A percentile compares a stretch with the other conserved stretches of the same genome.
phyloP scores from a whole-genome alignment of 345 rosid species.

The Crucihimalaya himalaica region DNA sequence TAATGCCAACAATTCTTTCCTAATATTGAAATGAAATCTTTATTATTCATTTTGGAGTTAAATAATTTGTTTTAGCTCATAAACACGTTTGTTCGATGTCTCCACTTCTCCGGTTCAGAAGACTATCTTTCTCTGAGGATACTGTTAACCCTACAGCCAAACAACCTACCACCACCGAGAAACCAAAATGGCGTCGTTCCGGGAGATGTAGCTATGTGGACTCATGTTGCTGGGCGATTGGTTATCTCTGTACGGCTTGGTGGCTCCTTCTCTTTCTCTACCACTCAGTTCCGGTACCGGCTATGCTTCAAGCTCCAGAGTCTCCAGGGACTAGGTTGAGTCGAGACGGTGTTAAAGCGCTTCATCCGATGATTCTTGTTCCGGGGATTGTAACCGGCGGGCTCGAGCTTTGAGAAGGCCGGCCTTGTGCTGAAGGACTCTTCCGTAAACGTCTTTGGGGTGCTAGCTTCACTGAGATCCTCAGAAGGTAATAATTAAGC shows the following conservation, averaged over 20 bases:
- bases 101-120: constrained; percentile 56
- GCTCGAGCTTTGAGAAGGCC: constrained; percentile 81
- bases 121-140: constrained; percentile 44
- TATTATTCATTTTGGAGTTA: not conserved
- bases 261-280: constrained; percentile 61
- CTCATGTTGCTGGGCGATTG: constrained; percentile 62
- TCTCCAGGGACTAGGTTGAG: constrained; percentile 54
- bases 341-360: constrained; percentile 57
- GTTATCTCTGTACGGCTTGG: constrained; percentile 63
- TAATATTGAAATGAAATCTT: not conserved
- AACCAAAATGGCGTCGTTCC: constrained; percentile 28
- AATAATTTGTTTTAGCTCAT: not conserved
- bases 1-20: not conserved
- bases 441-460: constrained; percentile 82
- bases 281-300: constrained; percentile 53
- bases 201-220: constrained; percentile 58
- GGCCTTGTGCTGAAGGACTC: constrained; percentile 69
- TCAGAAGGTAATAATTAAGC: constrained; percentile 49
- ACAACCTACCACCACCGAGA: constrained; percentile 6
- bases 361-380: constrained; percentile 75
- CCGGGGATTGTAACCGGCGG: constrained; percentile 81
- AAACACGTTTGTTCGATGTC: constrained; percentile 41
- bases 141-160: constrained; percentile 12
- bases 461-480: constrained; percentile 63
- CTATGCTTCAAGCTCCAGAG: constrained; percentile 56